phyloP scores from a whole-genome alignment of 1,139 yeast genomes.

The Scheffersomyces parashehatae region DNA sequence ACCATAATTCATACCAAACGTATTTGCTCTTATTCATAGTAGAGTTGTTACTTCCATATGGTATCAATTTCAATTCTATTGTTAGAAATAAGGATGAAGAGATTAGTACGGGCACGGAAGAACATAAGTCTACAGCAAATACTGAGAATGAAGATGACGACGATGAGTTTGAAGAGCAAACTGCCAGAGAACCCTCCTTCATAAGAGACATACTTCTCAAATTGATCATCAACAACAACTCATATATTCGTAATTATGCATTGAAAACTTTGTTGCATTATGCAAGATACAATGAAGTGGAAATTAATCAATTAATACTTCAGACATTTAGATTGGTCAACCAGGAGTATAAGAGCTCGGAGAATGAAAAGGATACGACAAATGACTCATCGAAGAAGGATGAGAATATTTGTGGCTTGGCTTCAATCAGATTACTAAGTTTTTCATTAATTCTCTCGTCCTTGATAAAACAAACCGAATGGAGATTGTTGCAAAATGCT shows the following conservation, averaged over 20 bases:
- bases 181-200: conserved; percentile 21
- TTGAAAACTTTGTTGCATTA: conserved; percentile 33
- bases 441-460: conserved; percentile 41
- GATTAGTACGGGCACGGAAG: conserved; percentile 2
- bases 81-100: conserved; percentile 14
- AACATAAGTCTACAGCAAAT: conserved; percentile 1
- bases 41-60: conserved; percentile 38
- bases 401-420: conserved; percentile 25
- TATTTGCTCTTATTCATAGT: conserved; percentile 31
- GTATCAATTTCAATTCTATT: conserved; percentile 34
- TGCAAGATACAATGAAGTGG: conserved; percentile 33
- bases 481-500: conserved; percentile 40
- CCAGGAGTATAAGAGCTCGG: conserved; percentile 28
- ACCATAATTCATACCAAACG: conserved; percentile 38
- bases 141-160: conserved; percentile 20
- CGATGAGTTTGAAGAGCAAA: conserved; percentile 16
- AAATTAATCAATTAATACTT: conserved; percentile 38
- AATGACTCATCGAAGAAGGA: conserved; percentile 12
- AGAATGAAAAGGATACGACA: conserved; percentile 16
- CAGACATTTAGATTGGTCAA: conserved; percentile 34
- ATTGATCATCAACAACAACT: conserved; percentile 34
- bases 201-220: conserved; percentile 33
- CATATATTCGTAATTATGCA: conserved; percentile 39
- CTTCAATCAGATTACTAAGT: conserved; percentile 28
- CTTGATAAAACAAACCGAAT: conserved; percentile 39